A percentile compares a stretch with the other conserved stretches of the same genome.
Conservation (phyloP, 768 basidiomycete genomes). For the Leccinum subgranulosum region DNA sequence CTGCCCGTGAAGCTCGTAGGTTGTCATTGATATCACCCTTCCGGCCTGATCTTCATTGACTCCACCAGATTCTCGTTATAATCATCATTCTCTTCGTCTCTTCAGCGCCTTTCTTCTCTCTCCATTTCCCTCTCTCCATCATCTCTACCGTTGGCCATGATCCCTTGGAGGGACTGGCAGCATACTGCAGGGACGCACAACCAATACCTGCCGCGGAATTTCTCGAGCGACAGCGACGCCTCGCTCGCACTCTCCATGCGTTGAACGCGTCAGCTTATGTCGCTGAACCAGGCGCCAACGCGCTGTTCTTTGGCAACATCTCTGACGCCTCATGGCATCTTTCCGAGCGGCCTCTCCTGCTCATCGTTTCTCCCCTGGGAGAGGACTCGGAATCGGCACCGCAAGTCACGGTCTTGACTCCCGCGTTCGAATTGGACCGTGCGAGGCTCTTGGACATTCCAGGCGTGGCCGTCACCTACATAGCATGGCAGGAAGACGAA, state of each 20-base stretch:
- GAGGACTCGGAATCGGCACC: slow-evolving; percentile 35
- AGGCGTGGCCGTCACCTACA: slow-evolving; percentile 40
- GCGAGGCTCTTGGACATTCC: slow-evolving; percentile 61
- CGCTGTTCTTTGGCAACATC: slow-evolving; percentile 71
- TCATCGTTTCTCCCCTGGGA: slow-evolving; percentile 53
- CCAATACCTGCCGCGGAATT: slow-evolving; percentile 49
- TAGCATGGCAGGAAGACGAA: slow-evolving; percentile 66
- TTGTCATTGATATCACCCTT: background rate
- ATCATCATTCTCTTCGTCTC: slow-evolving; percentile 3
- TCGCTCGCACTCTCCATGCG: slow-evolving; percentile 47
- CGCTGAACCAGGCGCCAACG: slow-evolving; percentile 73
- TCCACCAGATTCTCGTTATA: slow-evolving; percentile 11
- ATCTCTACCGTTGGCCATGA: background rate
- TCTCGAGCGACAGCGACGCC: slow-evolving; percentile 47
- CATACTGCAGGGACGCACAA: slow-evolving; percentile 47
- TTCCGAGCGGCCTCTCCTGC: slow-evolving; percentile 75
- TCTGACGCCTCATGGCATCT: slow-evolving; percentile 60
- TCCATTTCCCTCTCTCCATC: background rate
- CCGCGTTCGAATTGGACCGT: slow-evolving; percentile 71
- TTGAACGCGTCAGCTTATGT: slow-evolving; percentile 68
- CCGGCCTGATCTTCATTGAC: background rate
- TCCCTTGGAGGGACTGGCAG: slow-evolving; percentile 27
- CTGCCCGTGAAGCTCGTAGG: slow-evolving; percentile 13
- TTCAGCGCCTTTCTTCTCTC: background rate
- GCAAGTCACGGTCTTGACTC: slow-evolving; percentile 66